Evolutionary conservation across 2,329 filamentous ascomycete genomes (phyloP).

Genomic region (Cladophialophora carrionii): DNA sequence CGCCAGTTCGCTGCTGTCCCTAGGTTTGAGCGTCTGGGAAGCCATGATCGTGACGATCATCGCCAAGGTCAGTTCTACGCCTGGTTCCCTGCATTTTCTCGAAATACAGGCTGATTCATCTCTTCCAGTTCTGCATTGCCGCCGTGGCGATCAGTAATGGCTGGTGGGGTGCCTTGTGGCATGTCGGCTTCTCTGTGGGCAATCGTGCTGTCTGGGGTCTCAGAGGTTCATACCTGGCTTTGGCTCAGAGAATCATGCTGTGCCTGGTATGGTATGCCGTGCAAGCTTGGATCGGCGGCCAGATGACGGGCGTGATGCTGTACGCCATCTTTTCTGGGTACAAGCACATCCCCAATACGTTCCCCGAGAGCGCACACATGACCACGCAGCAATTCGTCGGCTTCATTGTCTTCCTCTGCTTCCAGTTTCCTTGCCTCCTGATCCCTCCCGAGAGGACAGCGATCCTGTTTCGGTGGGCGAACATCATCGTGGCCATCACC

Average conservation of each 20-base stretch:
- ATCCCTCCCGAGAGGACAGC: constrained; percentile 22
- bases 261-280: constrained; percentile 26
- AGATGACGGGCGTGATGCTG: constrained; percentile 25
- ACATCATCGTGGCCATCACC: constrained; percentile 17
- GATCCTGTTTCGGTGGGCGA: constrained; percentile 19
- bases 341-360: constrained; percentile 20
- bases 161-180: constrained; percentile 19
- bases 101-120: constrained; percentile 34
- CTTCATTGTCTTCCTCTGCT: constrained; percentile 26
- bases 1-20: constrained; percentile 40
- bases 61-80: constrained; percentile 33
- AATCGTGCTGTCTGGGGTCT: constrained; percentile 37
- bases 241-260: constrained; percentile 28
- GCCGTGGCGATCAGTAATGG: constrained; percentile 11
- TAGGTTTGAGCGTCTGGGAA: constrained; percentile 39
- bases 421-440: constrained; percentile 20
- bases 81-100: constrained; percentile 31
- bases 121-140: constrained; percentile 41
- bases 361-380: constrained; percentile 20
- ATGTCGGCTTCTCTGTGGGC: constrained; percentile 44
- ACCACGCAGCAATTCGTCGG: constrained; percentile 23
- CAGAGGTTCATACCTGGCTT: constrained; percentile 24
- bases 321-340: constrained; percentile 19
- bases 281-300: constrained; percentile 33
- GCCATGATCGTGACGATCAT: constrained; percentile 39